Conservation (phyloP, 768 basidiomycete genomes). For the Lentinula aciculospora region DNA sequence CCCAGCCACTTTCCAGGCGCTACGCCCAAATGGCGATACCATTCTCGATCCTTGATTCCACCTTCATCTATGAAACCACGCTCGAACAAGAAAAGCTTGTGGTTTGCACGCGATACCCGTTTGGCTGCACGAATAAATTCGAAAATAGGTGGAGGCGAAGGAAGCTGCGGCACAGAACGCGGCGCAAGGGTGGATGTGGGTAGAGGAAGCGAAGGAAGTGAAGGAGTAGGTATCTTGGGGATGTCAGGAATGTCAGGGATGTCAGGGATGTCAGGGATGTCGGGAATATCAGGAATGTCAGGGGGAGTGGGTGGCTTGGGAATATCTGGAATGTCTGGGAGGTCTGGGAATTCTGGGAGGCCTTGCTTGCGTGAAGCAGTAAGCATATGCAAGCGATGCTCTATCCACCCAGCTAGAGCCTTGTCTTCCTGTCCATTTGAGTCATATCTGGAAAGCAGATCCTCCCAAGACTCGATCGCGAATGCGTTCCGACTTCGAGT, state of each 20-base stretch:
- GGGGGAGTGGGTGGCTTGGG: not conserved
- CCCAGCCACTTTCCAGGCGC: slow-evolving; percentile 9
- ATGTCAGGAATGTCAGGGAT: not conserved
- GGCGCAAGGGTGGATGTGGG: slow-evolving; percentile 14
- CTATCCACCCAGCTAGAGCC: not conserved
- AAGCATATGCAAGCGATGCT: not conserved
- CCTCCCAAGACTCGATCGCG: slow-evolving; percentile 24
- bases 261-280: not conserved
- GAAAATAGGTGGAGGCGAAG: slow-evolving; percentile 20
- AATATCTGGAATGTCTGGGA: not conserved
- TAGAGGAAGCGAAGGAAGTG: not conserved
- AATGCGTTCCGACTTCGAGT: slow-evolving; percentile 12
- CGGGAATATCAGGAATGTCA: not conserved
- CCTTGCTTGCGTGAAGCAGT: not conserved
- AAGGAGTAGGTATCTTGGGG: slow-evolving; percentile 4
- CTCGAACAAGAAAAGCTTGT: slow-evolving; percentile 68
- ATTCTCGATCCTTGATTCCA: slow-evolving; percentile 76
- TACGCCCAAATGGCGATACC: slow-evolving; percentile 38
- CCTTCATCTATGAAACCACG: slow-evolving; percentile 74
- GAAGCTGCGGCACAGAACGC: slow-evolving; percentile 13
- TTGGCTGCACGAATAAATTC: slow-evolving; percentile 53
- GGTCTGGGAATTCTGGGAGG: too few relatives aligned
- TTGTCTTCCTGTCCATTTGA: slow-evolving; percentile 10
- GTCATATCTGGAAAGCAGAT: slow-evolving; percentile 21
- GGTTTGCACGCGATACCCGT: slow-evolving; percentile 54